Conservation (phyloP, 2,329 filamentous ascomycete genomes). For the Paracoccidioides brasiliensis region DNA sequence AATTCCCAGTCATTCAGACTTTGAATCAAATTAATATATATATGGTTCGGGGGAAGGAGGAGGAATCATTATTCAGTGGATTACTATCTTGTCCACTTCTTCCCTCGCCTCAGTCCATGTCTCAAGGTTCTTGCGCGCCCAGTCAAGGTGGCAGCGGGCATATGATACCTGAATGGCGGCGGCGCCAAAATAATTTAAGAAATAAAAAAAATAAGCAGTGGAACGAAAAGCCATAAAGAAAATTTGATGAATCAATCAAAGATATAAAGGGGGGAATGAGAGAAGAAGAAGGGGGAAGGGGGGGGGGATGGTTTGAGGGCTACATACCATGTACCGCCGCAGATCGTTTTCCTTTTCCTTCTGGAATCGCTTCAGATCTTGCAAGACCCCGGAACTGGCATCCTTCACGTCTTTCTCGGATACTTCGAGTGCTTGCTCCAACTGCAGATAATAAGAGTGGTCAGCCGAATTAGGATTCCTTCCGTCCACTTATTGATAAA, state of each 20-base stretch:
- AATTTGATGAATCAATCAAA: background rate
- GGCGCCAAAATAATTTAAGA: background rate
- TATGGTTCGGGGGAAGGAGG: too few species aligned
- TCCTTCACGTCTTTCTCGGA: constrained; percentile 88
- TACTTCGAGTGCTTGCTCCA: constrained; percentile 82
- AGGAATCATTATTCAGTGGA: constrained; percentile 9
- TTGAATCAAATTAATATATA: too few species aligned
- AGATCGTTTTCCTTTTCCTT: constrained; percentile 90
- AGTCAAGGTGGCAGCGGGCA: constrained; percentile 83
- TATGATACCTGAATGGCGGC: constrained; percentile 57
- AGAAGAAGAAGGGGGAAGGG: too few species aligned
- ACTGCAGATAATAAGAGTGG: constrained; percentile 34
- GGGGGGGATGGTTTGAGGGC: too few species aligned
- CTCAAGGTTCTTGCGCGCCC: constrained; percentile 81
- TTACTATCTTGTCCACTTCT: constrained; percentile 74
- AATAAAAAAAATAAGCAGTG: background rate
- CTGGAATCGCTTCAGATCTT: constrained; percentile 87
- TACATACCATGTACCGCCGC: constrained; percentile 82
- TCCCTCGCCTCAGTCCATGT: constrained; percentile 84
- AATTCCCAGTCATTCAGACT: too few species aligned
- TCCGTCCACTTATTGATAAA: too few species aligned
- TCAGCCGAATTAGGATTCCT: background rate
- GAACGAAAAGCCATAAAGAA: constrained; percentile 5
- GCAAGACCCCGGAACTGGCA: constrained; percentile 74
- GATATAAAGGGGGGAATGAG: too few species aligned